phyloP scores from a whole-genome alignment of 2,329 filamentous ascomycete species.

The Talaromyces marneffei region DNA sequence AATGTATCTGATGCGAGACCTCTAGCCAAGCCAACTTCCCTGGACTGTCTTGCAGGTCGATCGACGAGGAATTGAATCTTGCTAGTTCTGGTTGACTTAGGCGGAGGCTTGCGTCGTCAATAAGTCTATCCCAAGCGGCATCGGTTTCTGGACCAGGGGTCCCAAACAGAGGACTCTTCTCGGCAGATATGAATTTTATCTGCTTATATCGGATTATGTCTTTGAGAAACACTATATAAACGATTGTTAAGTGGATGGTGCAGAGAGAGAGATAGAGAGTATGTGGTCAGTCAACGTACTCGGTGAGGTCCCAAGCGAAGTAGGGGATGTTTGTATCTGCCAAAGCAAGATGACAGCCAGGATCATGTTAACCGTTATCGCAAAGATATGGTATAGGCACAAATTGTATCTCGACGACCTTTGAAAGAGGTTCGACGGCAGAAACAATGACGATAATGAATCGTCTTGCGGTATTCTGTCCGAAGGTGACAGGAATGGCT shows the following conservation, averaged over 20 bases:
- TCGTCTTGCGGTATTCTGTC: background rate
- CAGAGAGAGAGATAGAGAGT: no score
- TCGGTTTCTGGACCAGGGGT: background rate
- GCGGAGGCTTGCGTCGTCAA: conserved; percentile 7
- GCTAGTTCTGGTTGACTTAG: background rate
- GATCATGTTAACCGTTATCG: background rate
- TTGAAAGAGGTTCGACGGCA: background rate
- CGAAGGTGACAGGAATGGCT: background rate
- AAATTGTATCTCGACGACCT: background rate
- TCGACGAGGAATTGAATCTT: conserved; percentile 3
- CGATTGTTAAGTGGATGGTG: background rate
- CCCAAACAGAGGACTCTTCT: background rate
- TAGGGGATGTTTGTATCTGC: background rate
- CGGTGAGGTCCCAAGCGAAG: background rate
- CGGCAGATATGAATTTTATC: background rate
- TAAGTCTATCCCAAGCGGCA: conserved; percentile 3
- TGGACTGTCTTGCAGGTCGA: background rate
- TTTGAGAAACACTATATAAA: background rate
- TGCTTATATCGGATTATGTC: background rate
- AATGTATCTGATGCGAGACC: conserved; percentile 6
- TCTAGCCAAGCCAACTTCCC: conserved; percentile 6
- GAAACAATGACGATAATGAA: background rate
- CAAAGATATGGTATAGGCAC: background rate
- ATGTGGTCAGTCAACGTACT: background rate
- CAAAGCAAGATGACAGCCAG: background rate